Percentiles rank a stretch among this genome's conserved stretches.
These are phyloP conservation scores for Kodamaea hsintzibuensis DNA, from an alignment of 805 yeast species.

Conservation along the genomic window DNA sequence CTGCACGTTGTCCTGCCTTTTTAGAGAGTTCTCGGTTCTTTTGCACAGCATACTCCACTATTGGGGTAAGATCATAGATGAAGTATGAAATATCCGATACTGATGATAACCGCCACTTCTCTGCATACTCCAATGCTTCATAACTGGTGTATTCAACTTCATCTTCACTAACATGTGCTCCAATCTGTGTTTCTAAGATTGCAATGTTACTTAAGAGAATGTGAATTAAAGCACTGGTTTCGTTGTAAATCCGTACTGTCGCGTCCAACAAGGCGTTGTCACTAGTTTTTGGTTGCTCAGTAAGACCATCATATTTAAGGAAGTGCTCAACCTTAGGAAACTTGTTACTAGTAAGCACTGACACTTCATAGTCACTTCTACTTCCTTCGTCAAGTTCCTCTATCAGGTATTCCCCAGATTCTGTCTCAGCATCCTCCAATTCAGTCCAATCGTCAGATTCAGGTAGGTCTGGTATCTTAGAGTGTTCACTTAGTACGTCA, in stretches of 20 bases:
- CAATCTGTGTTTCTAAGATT: slow-evolving; percentile 5
- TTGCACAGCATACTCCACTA: slow-evolving; percentile 2
- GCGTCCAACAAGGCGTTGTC: slow-evolving; percentile 15
- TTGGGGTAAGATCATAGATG: neutral
- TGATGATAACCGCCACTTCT: slow-evolving; percentile 19
- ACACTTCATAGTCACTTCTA: neutral
- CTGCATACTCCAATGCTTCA: slow-evolving; percentile 11
- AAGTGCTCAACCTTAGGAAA: slow-evolving; percentile 7
- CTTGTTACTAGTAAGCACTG: slow-evolving; percentile 9
- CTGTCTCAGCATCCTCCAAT: neutral
- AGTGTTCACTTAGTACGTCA: neutral
- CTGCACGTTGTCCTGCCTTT: slow-evolving; percentile 11
- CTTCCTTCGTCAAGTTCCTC: slow-evolving; percentile 7
- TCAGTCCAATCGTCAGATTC: neutral
- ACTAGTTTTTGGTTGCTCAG: neutral
- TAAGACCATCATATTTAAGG: slow-evolving; percentile 20
- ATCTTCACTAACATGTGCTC: slow-evolving; percentile 3
- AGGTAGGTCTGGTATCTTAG: neutral
- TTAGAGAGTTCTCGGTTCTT: slow-evolving; percentile 4
- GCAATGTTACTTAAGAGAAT: slow-evolving; percentile 21
- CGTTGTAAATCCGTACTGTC: slow-evolving; percentile 23
- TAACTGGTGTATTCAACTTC: neutral
- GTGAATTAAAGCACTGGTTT: slow-evolving; percentile 26
- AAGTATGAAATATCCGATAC: slow-evolving; percentile 12
- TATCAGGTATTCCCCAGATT: slow-evolving; percentile 1